Base-by-base conservation (phyloP, 495 filamentous ascomycete species). In the Aspergillus diversus region DNA sequence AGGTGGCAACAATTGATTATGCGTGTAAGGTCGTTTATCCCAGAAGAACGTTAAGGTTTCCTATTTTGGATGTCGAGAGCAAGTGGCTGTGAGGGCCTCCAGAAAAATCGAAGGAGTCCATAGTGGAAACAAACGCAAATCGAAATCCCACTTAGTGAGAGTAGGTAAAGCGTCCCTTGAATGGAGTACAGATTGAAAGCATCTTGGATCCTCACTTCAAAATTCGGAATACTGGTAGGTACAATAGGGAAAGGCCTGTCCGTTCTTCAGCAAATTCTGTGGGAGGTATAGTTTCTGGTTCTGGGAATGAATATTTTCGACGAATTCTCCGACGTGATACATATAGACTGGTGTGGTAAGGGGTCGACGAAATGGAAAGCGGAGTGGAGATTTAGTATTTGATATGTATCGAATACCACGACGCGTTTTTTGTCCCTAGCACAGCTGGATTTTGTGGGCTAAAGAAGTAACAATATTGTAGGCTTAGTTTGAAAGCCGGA, bases 61-160 rank as follows among this genome's bases (percentile, higher is more conserved):
- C 33, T 48, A 32, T 60, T 64, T 66, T 65, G 34, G 42, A 53
- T 55, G 48, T 65, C 33, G 48, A 57, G 37, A 31, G 52, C 57
- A 57, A 68, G 55, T 71, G 73, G 74, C 75, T 70, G 72, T 65
- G 64, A 71, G 71, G 63, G 77, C 77, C 77, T 74, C 67, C 73
- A 71, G 67, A 48, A 55, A 67, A 63, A 56, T 63, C 57, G 68
- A 43, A 69, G 63, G 66, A 59, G 64, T 74, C 73, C 77, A 80
- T 80, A 63, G 58, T 71, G 68, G 71, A 69, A 66, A 64, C 57
- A 71, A 62, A 69, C 62, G 68, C 53, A 60, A 63, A 69, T 50
- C 62, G 71, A 57, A 37, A 53, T 65, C 61, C 62, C 71, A 58
- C 63, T 68, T 71, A 78, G 66, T 70, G 71, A 62, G 66, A 69